phyloP scores from a whole-genome alignment of 2,329 filamentous ascomycete species.

The Aspergillus neotritici region DNA sequence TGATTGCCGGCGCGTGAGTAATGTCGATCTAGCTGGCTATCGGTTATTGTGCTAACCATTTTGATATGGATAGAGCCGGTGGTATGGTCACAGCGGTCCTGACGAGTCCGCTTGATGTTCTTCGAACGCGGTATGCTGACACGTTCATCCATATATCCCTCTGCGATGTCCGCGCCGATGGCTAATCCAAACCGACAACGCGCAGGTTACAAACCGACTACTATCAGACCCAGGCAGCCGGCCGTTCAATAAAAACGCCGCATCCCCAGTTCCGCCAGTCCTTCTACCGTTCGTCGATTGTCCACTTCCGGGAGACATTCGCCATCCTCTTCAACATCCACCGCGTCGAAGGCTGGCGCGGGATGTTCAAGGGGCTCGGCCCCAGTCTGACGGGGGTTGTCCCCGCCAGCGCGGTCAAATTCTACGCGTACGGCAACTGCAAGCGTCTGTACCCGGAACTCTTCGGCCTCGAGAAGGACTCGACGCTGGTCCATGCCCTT shows the following conservation, averaged over 20 bases:
- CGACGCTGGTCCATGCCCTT: slow-evolving; percentile 29
- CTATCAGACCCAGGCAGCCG: slow-evolving; percentile 70
- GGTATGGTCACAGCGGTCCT: slow-evolving; percentile 86
- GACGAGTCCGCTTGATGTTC: slow-evolving; percentile 91
- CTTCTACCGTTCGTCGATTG: slow-evolving; percentile 53
- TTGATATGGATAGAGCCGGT: slow-evolving; percentile 41
- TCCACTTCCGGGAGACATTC: slow-evolving; percentile 38
- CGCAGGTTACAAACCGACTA: slow-evolving; percentile 73
- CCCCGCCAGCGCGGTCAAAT: slow-evolving; percentile 36
- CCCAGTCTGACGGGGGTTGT: slow-evolving; percentile 37
- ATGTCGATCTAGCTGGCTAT: background rate
- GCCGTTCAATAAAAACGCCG: slow-evolving; percentile 51
- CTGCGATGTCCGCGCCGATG: background rate
- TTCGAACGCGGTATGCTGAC: slow-evolving; percentile 68
- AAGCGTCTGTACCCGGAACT: slow-evolving; percentile 30
- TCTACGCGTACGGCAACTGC: slow-evolving; percentile 37
- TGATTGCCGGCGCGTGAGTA: slow-evolving; percentile 33
- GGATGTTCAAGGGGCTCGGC: slow-evolving; percentile 34
- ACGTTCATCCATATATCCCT: background rate
- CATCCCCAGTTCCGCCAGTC: slow-evolving; percentile 48
- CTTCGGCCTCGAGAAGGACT: slow-evolving; percentile 24
- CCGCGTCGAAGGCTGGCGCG: slow-evolving; percentile 34
- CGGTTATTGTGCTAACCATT: background rate
- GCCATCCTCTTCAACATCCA: slow-evolving; percentile 34
- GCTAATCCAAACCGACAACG: too few species aligned